Percentiles rank a stretch among this genome's conserved stretches.
Conservation (phyloP, 257 asterid species). For the Schizonepeta tenuifolia region DNA sequence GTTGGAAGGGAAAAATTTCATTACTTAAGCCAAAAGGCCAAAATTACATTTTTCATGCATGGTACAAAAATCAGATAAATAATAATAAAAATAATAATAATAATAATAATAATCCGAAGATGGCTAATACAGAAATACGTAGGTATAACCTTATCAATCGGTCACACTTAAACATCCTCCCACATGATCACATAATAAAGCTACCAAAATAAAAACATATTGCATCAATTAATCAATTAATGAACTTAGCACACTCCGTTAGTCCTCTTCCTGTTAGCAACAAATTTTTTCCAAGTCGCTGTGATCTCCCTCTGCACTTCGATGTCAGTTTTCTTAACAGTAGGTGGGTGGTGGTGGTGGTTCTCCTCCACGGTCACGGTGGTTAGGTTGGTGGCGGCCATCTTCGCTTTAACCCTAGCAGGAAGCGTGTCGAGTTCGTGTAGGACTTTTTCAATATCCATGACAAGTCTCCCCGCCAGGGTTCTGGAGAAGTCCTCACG, state of each 20-base stretch:
- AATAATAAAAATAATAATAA: too few relatives aligned
- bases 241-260: constrained; percentile 65
- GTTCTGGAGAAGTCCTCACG: constrained; percentile 89
- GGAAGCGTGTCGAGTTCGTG: constrained; percentile 81
- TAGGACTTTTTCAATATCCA: constrained; percentile 64
- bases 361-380: constrained; percentile 9
- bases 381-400: neutral
- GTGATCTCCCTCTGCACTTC: constrained; percentile 76
- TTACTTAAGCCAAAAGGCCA: too few relatives aligned
- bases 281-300: constrained; percentile 76
- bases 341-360: constrained; percentile 23
- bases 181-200: neutral
- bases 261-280: constrained; percentile 73
- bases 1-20: too few relatives aligned
- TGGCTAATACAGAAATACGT: neutral
- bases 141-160: neutral
- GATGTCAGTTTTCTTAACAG: constrained; percentile 52
- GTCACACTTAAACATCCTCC: neutral
- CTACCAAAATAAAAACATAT: neutral
- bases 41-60: neutral
- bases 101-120: neutral
- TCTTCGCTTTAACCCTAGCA: constrained; percentile 57
- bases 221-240: constrained; percentile 1
- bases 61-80: neutral
- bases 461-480: constrained; percentile 78